These are phyloP conservation scores for Tilletiopsis washingtonensis DNA, from an alignment of 1,284 basidiomycete genomes.

Conservation along the genomic window DNA sequence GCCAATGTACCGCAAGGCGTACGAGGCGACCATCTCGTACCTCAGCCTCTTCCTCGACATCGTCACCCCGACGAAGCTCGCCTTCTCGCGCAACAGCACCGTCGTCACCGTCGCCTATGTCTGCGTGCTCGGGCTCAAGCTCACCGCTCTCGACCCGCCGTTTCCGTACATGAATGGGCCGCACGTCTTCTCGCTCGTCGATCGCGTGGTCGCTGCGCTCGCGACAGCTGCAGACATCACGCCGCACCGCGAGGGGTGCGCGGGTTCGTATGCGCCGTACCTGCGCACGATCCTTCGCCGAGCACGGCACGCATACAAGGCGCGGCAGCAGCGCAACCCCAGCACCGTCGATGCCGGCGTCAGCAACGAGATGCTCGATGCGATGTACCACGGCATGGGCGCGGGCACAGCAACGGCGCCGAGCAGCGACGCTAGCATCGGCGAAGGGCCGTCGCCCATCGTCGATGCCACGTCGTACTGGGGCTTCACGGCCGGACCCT, in stretches of 20 bases:
- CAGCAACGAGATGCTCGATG: too few species aligned
- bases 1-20: conserved; percentile 28
- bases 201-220: background rate
- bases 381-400: too few species aligned
- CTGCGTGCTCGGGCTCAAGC: conserved; percentile 26
- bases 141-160: conserved; percentile 12
- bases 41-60: conserved; percentile 27
- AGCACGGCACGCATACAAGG: background rate
- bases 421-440: too few species aligned
- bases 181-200: background rate
- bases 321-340: background rate
- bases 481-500: background rate
- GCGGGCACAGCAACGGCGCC: too few species aligned
- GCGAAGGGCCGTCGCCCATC: too few species aligned
- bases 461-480: too few species aligned
- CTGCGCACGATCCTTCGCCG: background rate
- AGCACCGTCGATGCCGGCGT: too few species aligned
- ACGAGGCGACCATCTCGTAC: conserved; percentile 24
- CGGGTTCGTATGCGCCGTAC: background rate
- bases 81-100: conserved; percentile 23
- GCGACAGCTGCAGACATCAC: background rate
- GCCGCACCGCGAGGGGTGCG: background rate
- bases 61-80: conserved; percentile 19
- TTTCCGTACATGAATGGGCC: background rate
- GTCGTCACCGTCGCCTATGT: conserved; percentile 30